Base-by-base conservation (phyloP, 2,329 filamentous ascomycete genomes). In the Epichloe gansuensis region DNA sequence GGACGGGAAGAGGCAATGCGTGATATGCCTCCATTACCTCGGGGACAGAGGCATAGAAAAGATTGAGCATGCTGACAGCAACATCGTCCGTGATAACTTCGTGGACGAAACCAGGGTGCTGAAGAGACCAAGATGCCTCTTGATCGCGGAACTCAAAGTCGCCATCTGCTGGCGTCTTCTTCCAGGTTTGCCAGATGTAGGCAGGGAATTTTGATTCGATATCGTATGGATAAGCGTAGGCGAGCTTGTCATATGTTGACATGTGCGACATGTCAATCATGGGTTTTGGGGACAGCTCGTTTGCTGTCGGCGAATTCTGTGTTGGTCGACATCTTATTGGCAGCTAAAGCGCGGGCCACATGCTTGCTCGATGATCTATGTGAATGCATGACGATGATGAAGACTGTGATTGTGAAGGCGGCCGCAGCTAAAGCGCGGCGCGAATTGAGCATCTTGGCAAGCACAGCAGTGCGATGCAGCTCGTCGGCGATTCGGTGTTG, bases 121-220 rank as follows among this genome's bases (percentile, higher is more conserved):
- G 73, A 59, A 87, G 78, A 8, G 88, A 85, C 93, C 93, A 98
- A 56, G 86, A 90, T 13, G 88, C 87, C 71, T 97, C 93, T 55
- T 89, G 78, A 46, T 86, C 82, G 56, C 91, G 83, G 65, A 95
- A 91, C 21, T 75, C 71, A 65, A 98, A 98, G 56, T 87, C 77
- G 49, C 81, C 76, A 23, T 88, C 86, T 1, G 83, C 79, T 0
- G 91, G 91, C 1, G 82, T 87, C 63, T 82, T 85, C 69, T 94
- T 96, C 93, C 93, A 98, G 13, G 93, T 98, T 75, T 98, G 93
- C 93, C 93, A 98, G 65, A 98, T 94, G 74, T 95, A 97, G 53
- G 90, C 91, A 3, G 93, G 93, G 68, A 97, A 97, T 68, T 91
- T 95, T 60, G 76, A 70, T 63, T 90, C 82, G 57, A 91, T 77